Evolutionary conservation across 495 filamentous ascomycete species (phyloP).

Genomic region (Penicillium manginii): DNA sequence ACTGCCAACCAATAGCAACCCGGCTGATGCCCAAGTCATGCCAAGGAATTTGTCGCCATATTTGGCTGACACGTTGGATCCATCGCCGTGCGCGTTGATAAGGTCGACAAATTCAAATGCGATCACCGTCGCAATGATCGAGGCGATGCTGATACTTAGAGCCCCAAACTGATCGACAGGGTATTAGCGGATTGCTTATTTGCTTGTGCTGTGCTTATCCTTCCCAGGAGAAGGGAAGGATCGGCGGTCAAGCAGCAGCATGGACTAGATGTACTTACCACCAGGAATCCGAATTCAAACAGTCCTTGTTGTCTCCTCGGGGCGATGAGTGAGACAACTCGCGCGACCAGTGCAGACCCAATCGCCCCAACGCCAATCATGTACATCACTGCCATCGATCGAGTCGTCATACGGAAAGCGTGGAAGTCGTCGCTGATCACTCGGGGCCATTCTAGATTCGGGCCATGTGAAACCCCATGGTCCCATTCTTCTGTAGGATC

Average conservation of each 20-base stretch:
- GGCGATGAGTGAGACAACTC: constrained; percentile 16
- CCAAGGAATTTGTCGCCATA: constrained; percentile 60
- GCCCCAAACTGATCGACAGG: constrained; percentile 43
- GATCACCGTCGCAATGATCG: constrained; percentile 64
- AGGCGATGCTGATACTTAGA: constrained; percentile 59
- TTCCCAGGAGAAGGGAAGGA: constrained; percentile 4
- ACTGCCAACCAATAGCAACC: constrained; percentile 49
- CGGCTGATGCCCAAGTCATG: constrained; percentile 63
- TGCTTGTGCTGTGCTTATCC: neutral
- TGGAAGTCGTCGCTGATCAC: constrained; percentile 63
- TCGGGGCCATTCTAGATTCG: constrained; percentile 63
- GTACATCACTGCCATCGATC: constrained; percentile 67
- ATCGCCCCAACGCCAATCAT: constrained; percentile 62
- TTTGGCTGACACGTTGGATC: constrained; percentile 54
- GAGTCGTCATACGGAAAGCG: constrained; percentile 46
- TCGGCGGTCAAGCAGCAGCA: neutral
- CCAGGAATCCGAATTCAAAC: constrained; percentile 33
- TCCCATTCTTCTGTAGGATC: constrained; percentile 61
- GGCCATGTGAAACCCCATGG: constrained; percentile 57
- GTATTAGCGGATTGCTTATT: constrained; percentile 6
- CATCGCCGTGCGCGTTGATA: constrained; percentile 60
- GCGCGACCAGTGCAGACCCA: constrained; percentile 56
- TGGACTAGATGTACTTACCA: constrained; percentile 32
- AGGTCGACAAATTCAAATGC: constrained; percentile 58
- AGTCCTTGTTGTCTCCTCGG: constrained; percentile 22